Base-by-base conservation (phyloP, 2,329 filamentous ascomycete genomes). In the Graphiopsis chlorocephala region DNA sequence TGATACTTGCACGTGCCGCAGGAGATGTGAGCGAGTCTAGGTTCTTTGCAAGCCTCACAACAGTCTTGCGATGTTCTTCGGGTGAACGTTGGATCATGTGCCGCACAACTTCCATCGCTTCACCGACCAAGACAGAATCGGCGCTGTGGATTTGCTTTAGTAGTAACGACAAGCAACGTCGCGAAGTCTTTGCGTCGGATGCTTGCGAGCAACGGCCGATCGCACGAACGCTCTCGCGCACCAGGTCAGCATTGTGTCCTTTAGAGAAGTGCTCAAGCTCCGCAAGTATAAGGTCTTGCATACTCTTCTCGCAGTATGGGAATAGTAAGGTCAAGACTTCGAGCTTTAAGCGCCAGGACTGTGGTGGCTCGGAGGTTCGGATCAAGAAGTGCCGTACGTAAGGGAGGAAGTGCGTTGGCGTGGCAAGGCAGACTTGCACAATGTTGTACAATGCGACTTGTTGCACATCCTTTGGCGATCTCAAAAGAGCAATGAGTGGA, bases 71-170 rank as follows among this genome's bases (percentile, higher is more conserved):
- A 74, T 99, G 95, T 3, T 88, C 87, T 29, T 86, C 80, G 0
- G 94, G 92, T 67, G 96, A 88, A 72, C 96, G 91, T 74, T 99
- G 95, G 61, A 99, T 98, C 59, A 99, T 83, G 76, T 98, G 94
- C 2, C 95, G 88, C 67, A 99, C 95, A 2, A 98, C 95, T 3
- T 96, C 97, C 65, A 99, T 81, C 1, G 93, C 94, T 75, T 98
- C 95, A 0, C 93, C 94, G 0, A 96, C 94, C 25, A 98, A 82
- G 26, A 89, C 92, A 2, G 93, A 90, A 72, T 98, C 93, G 12
- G 93, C 82, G 72, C 91, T 95, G 14, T 92, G 92, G 59, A 98
- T 93, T 73, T 98, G 94, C 53, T 89, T 86, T 15, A 99, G 82
- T 0, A 99, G 83, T 8, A 99, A 83, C 28, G 88, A 87, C 67